Evolutionary conservation across 164 flowering plant species (phyloP), one percentile per base, ranked within the genome.

Genomic region (Stephania japonica): DNA sequence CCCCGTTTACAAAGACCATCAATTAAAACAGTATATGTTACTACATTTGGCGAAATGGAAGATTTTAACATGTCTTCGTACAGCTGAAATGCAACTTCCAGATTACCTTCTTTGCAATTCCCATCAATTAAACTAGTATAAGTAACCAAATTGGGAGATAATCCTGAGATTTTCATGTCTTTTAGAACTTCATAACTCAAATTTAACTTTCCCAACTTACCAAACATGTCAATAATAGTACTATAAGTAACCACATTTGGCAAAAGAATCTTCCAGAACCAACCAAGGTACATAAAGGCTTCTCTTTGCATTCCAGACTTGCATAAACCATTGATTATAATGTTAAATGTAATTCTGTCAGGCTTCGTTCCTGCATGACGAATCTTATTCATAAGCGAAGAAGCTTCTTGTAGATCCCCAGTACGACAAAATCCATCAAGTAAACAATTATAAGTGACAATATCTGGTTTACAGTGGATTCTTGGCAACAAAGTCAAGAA

Each of bases 81-180:
- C 72, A 83, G 69, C 26, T 76, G 75, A 73, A 81, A 75, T 1
- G 87, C 87, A 70, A 53, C 75, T 64, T 83, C 79, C 68, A 83
- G 41, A 63, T 75, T 42, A 44, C 84, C 87, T 64, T 44, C 65
- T 73, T 78, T 85, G 70, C 83, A 85, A 70, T 69, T 69, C 67
- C 84, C 84, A 75, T 85, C 83, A 69, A 85, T 83, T 77, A 83
- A 80, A 73, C 77, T 73, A 50, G 85, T 83, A 71, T 74, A 81
- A n/a, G 75, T 72, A 74, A 81, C 75, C 68, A 75, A 69, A 80
- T 85, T 85, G 5, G 85, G 83, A 25, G 62, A 67, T 47, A 85
- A 53, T 21, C 80, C 78, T 59, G 43, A 70, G 65, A 26, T 68
- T 19, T 10, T 41, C 84, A 83, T 83, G 42, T 73, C 82, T 6